phyloP scores from a whole-genome alignment of 1,139 yeast genomes.

The Pneumocystis jirovecii region DNA sequence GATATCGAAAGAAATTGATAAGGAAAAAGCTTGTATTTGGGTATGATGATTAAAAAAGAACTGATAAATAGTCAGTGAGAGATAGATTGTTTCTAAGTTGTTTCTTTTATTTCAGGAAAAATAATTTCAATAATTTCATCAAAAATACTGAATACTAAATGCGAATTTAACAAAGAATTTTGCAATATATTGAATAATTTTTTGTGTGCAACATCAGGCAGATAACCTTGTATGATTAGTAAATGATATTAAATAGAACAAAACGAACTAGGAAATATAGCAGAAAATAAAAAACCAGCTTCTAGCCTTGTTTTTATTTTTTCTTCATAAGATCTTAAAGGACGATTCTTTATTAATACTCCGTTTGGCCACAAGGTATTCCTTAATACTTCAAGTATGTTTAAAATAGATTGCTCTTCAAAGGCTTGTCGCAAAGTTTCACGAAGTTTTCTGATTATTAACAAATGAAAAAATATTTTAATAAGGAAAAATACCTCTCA shows the following conservation, averaged over 20 bases:
- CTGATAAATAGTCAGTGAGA: too few species aligned
- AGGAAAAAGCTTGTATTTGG: too few species aligned
- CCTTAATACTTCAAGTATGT: slow-evolving; percentile 31
- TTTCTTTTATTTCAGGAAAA: slow-evolving; percentile 20
- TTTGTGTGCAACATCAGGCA: slow-evolving; percentile 49
- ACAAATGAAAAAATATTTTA: not conserved
- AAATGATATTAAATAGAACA: slow-evolving; percentile 32
- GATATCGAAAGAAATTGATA: too few species aligned
- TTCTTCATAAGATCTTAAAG: slow-evolving; percentile 36
- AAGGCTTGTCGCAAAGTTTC: slow-evolving; percentile 33
- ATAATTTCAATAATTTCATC: slow-evolving; percentile 35
- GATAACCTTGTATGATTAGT: slow-evolving; percentile 62
- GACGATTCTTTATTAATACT: slow-evolving; percentile 16
- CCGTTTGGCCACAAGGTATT: slow-evolving; percentile 55
- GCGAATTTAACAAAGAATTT: slow-evolving; percentile 54
- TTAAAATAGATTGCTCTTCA: slow-evolving; percentile 38
- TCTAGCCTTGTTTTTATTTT: slow-evolving; percentile 42
- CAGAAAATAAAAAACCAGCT: slow-evolving; percentile 32
- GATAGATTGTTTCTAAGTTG: too few species aligned
- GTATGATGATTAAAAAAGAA: too few species aligned
- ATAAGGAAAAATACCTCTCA: slow-evolving; percentile 32
- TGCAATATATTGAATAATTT: slow-evolving; percentile 55
- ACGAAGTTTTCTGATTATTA: slow-evolving; percentile 30
- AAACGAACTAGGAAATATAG: slow-evolving; percentile 37
- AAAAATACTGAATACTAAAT: slow-evolving; percentile 43